These are phyloP conservation scores for Puccinia sorghi DNA, from an alignment of 1,284 basidiomycete genomes.

Conservation along the genomic window DNA sequence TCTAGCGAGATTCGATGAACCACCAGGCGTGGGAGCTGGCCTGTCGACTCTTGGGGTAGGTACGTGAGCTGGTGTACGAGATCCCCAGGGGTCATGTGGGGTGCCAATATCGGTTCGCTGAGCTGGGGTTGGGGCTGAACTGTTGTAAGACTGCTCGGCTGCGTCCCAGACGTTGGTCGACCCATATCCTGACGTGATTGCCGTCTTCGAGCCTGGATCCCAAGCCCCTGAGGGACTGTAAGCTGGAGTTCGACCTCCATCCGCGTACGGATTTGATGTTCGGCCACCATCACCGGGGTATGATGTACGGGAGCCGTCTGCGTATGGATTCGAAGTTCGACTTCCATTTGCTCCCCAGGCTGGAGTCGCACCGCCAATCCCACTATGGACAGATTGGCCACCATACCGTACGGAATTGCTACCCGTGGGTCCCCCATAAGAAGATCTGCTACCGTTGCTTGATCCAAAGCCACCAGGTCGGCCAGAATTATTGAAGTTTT, in stretches of 20 bases:
- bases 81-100: conserved; percentile 51
- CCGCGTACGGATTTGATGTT: conserved; percentile 72
- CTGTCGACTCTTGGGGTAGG: conserved; percentile 45
- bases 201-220: conserved; percentile 58
- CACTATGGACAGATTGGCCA: conserved; percentile 46
- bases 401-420: conserved; percentile 50
- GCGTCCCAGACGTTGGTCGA: conserved; percentile 52
- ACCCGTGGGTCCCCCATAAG: conserved; percentile 51
- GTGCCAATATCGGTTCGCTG: conserved; percentile 50
- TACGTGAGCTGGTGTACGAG: conserved; percentile 34
- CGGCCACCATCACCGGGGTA: conserved; percentile 64
- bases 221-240: conserved; percentile 57
- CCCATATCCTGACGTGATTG: conserved; percentile 51
- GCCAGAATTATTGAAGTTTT: conserved; percentile 44
- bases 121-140: conserved; percentile 48
- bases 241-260: conserved; percentile 59
- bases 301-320: conserved; percentile 67
- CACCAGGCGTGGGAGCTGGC: conserved; percentile 27
- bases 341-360: conserved; percentile 51
- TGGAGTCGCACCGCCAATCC: conserved; percentile 51
- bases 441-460: conserved; percentile 50
- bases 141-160: conserved; percentile 49
- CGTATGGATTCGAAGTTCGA: conserved; percentile 63
- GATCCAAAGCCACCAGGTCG: conserved; percentile 54
- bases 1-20: conserved; percentile 41